Percentiles rank a stretch among this genome's conserved stretches.
phyloP scores from a whole-genome alignment of 306 rosid genomes.

The Neltuma alba region DNA sequence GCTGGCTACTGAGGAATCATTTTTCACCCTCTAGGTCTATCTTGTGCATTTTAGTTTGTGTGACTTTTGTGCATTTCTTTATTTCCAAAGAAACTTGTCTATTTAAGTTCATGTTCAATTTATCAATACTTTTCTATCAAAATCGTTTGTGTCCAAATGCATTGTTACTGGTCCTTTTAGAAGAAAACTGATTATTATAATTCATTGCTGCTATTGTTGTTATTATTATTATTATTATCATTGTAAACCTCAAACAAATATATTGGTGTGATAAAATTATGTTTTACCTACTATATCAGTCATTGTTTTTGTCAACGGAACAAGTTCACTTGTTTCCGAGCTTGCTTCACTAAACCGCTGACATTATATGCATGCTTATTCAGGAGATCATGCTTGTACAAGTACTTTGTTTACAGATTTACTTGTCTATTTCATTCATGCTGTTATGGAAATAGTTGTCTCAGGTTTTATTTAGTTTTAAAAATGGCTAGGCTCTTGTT shows the following conservation, averaged over 20 bases:
- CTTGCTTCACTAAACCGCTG: background rate
- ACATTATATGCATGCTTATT: background rate
- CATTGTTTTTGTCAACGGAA: background rate
- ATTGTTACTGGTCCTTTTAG: slow-evolving; percentile 3
- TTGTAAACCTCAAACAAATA: background rate
- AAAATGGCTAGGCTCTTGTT: slow-evolving; percentile 19
- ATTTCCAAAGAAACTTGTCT: background rate
- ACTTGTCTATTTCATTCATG: slow-evolving; percentile 21
- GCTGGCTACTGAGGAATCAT: slow-evolving; percentile 15
- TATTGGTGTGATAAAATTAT: slow-evolving; percentile 13
- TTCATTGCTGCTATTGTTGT: too few species aligned
- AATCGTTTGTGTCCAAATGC: too few species aligned
- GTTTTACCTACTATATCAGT: background rate
- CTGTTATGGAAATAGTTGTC: slow-evolving; percentile 7
- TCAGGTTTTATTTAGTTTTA: slow-evolving; percentile 4
- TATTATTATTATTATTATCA: too few species aligned
- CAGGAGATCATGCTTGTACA: slow-evolving; percentile 16
- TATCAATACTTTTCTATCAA: too few species aligned
- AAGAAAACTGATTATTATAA: slow-evolving; percentile 8
- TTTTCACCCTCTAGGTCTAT: background rate
- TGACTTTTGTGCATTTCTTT: slow-evolving; percentile 8
- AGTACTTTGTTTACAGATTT: slow-evolving; percentile 1
- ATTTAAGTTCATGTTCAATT: background rate
- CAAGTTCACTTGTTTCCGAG: slow-evolving; percentile 6
- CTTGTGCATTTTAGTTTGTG: slow-evolving; percentile 9